Base-by-base conservation (phyloP, 176 grass and related monocot genomes). In the Saccharum spontaneum region DNA sequence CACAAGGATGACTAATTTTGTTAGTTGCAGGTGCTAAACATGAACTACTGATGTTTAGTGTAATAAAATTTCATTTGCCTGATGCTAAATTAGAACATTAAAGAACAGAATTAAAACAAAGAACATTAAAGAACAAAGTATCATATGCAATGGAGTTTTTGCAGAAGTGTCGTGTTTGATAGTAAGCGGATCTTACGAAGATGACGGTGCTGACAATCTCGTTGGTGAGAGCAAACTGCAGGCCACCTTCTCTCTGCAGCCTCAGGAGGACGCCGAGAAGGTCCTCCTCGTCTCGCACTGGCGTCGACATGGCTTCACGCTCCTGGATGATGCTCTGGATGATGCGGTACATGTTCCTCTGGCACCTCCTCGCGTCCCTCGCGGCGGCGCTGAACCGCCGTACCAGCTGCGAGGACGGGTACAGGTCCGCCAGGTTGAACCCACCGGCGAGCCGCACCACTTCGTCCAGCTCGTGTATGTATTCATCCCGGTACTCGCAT, bases 191-290 rank as follows among this genome's bases (percentile, higher is more conserved):
- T 46, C 45, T 46, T 79, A 89, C 87, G 1, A 75, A 89, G 36
- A 85, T 80, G 6, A 89, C 87, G 6, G 87, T 63, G 77, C 83
- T 76, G 77, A 86, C 17, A 3, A 79, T 44, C 39, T 90, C 88
- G 1, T 65, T 22, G 18, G 82, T 90, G 50, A 90, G 83, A 9
- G 45, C 4, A 7, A 75, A 70, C 68, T 44, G 60, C 15, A 81
- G 60, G 1, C 70, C 82, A 38, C 83, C 83, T 4, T 86, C 60
- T 44, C 36, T 79, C n/a, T 90, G 71, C 71, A 90, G 48, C 15
- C 77, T 44, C 1, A 90, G 14, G 1, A 90, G 88, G 8, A 90
- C 69, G 0, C 34, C 55, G 0, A 86, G 77, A 7, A 90, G 72
- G 65, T 90, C 88, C 17, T 90, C 17, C 17, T 90, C 17, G 6